Evolutionary conservation across 139 green algal genomes (phyloP).

Genomic region (Coccomyxa sp.): DNA sequence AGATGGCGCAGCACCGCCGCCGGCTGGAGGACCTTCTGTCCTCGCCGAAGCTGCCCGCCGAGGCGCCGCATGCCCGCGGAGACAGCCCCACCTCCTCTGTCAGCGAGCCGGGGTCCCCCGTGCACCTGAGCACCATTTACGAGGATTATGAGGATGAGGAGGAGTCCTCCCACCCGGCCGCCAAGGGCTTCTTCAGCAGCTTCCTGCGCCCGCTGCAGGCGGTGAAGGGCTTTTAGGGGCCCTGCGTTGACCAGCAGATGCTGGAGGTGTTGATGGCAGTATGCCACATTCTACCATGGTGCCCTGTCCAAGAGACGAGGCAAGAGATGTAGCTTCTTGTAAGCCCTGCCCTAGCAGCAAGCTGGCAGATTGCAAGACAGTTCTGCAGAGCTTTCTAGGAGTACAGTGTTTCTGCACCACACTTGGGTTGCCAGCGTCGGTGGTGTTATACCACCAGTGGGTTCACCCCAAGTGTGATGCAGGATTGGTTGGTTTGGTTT

Average conservation of each 20-base stretch:
- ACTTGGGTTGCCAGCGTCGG: no score
- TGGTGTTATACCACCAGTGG: no score
- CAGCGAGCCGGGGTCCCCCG: neutral
- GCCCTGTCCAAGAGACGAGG: no score
- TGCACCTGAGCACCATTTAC: neutral
- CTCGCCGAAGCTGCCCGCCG: slow-evolving; percentile 4
- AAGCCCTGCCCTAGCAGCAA: no score
- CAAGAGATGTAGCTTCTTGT: no score
- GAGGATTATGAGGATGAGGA: neutral
- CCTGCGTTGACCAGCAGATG: neutral
- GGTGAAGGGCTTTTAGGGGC: neutral
- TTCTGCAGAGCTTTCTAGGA: no score
- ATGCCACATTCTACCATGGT: no score
- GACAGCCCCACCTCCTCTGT: slow-evolving; percentile 9
- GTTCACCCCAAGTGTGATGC: no score
- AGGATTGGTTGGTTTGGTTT: no score
- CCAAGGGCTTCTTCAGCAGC: neutral
- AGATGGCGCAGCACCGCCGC: slow-evolving; percentile 4
- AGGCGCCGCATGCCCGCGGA: neutral
- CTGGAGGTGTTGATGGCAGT: no score
- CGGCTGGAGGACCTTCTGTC: slow-evolving; percentile 15
- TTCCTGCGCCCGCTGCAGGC: neutral
- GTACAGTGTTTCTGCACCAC: no score
- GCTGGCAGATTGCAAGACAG: no score
- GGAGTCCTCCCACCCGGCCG: neutral